Evolutionary conservation across 2,329 filamentous ascomycete genomes (phyloP), one percentile per base, ranked within the genome.

Genomic region (Trichoderma sp.): DNA sequence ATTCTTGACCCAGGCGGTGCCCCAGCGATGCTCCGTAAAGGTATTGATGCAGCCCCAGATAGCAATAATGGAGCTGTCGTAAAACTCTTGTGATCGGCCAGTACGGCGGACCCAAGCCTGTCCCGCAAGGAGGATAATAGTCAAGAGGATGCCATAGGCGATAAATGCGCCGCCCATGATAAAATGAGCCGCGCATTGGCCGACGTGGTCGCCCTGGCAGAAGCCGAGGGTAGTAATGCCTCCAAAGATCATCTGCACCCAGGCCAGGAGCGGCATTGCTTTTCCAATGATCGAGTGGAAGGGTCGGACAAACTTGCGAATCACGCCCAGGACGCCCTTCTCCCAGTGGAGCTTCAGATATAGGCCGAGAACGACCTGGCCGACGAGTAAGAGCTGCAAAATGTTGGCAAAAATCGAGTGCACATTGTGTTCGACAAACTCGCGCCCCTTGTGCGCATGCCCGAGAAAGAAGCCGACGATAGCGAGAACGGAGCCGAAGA

Each of bases 141-240:
- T 94, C 73, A 99, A 86, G 47, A 97, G 79, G 67, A 97, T 91
- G 33, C 93, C 96, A 76, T 99, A 99, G 35, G 87, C 96, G 74
- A 99, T 95, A 78, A 99, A 99, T 0, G 95, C 94, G 73, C 92
- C 91, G 56, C 96, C 96, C 96, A 99, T 99, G 80, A 98, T 99
- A 80, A 98, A 99, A 80, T 99, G 96, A 1, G 96, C 96, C 53
- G 92, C 82, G 80, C 96, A 99, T 80, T 99, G 96, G 37, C 94
- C 95, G 1, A 94, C 79, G 77, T 99, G 95, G 69, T 98, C 94
- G 66, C 86, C 93, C 73, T 93, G 92, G 79, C 96, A 99, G 83
- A 97, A 98, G 27, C 96, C 96, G 68, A 97, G 85, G 4, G 92
- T 86, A 0, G 95, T 95, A 76, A 99, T 97, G 49, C 94, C 96